These are phyloP conservation scores for Sorghum bicolor DNA, from an alignment of 176 grass and related monocot genomes.

Conservation along the genomic window DNA sequence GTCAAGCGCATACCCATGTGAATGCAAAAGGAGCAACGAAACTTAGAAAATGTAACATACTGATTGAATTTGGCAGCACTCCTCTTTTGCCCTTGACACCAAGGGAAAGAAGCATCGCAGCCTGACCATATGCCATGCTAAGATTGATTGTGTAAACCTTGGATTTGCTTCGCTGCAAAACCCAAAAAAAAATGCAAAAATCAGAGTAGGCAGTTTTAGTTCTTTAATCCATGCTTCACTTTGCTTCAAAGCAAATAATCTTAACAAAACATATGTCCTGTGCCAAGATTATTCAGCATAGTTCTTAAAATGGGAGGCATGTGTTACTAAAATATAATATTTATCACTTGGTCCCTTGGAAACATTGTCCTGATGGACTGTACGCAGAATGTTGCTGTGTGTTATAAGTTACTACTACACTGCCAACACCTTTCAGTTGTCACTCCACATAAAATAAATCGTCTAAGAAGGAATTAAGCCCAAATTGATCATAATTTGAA, in stretches of 20 bases:
- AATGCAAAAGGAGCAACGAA: neutral
- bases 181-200: slow-evolving; percentile 1
- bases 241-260: slow-evolving; percentile 10
- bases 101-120: slow-evolving; percentile 82
- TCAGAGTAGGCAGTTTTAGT: neutral
- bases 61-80: slow-evolving; percentile 72
- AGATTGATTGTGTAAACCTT: slow-evolving; percentile 90
- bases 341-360: neutral
- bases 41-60: slow-evolving; percentile 40
- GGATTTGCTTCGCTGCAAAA: slow-evolving; percentile 63
- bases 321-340: neutral
- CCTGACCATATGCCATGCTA: slow-evolving; percentile 87
- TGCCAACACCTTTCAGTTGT: neutral
- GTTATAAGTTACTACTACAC: neutral
- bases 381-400: neutral
- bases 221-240: neutral
- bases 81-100: slow-evolving; percentile 72
- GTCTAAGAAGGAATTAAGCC: neutral
- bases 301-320: neutral
- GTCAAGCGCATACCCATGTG: neutral
- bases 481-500: neutral
- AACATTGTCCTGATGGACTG: neutral
- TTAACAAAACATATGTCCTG: neutral
- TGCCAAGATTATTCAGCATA: slow-evolving; percentile 11
- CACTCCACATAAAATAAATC: neutral